Percentiles rank a stretch among this genome's conserved stretches.
These are phyloP conservation scores for Apiospora phragmitis DNA, from an alignment of 2,329 filamentous ascomycete genomes.

Conservation along the genomic window DNA sequence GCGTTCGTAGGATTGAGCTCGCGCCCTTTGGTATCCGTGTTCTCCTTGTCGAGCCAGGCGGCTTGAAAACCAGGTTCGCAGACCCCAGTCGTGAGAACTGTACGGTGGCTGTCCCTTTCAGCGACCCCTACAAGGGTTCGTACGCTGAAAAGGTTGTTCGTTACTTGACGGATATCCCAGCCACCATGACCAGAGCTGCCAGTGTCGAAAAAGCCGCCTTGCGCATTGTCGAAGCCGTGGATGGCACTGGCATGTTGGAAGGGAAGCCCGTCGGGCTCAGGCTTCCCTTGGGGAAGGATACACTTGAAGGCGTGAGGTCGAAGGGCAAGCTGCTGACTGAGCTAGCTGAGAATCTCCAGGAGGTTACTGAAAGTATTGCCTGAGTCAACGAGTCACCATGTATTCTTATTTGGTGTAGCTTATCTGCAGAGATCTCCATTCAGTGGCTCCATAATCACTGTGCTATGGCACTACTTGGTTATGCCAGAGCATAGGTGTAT, in stretches of 20 bases:
- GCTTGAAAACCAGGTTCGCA: slow-evolving; percentile 22
- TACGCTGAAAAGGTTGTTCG: slow-evolving; percentile 15
- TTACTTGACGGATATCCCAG: slow-evolving; percentile 8
- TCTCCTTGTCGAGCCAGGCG: slow-evolving; percentile 25
- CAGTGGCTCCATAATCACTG: neutral
- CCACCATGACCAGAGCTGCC: slow-evolving; percentile 5
- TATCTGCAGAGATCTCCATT: neutral
- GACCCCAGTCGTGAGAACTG: slow-evolving; percentile 13
- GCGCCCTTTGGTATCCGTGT: slow-evolving; percentile 25
- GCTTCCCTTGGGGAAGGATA: slow-evolving; percentile 18
- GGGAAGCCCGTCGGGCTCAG: slow-evolving; percentile 18
- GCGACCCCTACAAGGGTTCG: slow-evolving; percentile 22
- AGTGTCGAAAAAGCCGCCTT: slow-evolving; percentile 19
- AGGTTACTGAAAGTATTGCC: neutral
- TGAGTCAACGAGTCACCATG: neutral
- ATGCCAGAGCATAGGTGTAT: slow-evolving; percentile 7
- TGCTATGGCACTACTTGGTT: neutral
- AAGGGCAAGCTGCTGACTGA: slow-evolving; percentile 5
- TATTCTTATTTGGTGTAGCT: too few relatives aligned
- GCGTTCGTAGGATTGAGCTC: slow-evolving; percentile 21
- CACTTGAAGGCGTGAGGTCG: slow-evolving; percentile 8
- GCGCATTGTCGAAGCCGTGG: slow-evolving; percentile 26
- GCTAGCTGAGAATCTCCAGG: neutral
- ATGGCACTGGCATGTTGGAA: slow-evolving; percentile 24
- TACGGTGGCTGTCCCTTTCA: slow-evolving; percentile 18